phyloP scores from a whole-genome alignment of 2,329 filamentous ascomycete species.

The Aureobasidium sp. region DNA sequence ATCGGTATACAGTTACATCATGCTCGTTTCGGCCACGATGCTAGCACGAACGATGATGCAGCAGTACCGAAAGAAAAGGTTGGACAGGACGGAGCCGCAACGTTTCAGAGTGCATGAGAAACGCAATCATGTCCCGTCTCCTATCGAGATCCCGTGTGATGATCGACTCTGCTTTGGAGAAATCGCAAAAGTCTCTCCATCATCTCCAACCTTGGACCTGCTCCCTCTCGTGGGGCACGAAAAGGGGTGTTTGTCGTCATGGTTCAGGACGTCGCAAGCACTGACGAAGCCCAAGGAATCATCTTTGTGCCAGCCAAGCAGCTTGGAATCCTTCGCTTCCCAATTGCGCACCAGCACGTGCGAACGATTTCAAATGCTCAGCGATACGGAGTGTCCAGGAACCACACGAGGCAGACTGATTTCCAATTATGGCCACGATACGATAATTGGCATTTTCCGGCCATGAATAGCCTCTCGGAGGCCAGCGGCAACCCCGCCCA shows the following conservation, averaged over 20 bases:
- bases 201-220: neutral
- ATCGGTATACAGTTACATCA: constrained; percentile 6
- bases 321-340: neutral
- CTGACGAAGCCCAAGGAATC: neutral
- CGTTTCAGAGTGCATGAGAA: neutral
- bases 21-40: neutral
- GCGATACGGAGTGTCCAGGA: neutral
- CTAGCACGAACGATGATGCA: neutral
- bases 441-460: neutral
- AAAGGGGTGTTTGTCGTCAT: neutral
- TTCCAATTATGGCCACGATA: neutral
- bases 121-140: neutral
- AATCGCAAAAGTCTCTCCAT: neutral
- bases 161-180: constrained; percentile 4
- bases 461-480: constrained; percentile 11
- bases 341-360: neutral
- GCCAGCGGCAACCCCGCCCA: neutral
- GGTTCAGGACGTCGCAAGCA: neutral
- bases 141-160: neutral
- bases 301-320: neutral
- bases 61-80: neutral
- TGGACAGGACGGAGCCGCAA: constrained; percentile 8
- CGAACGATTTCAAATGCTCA: constrained; percentile 4
- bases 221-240: neutral
- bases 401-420: neutral